A percentile compares a stretch with the other conserved stretches of the same genome.
Evolutionary conservation across 202 grass and related monocot species (phyloP).

Genomic region (Hordeum pubiflorum): DNA sequence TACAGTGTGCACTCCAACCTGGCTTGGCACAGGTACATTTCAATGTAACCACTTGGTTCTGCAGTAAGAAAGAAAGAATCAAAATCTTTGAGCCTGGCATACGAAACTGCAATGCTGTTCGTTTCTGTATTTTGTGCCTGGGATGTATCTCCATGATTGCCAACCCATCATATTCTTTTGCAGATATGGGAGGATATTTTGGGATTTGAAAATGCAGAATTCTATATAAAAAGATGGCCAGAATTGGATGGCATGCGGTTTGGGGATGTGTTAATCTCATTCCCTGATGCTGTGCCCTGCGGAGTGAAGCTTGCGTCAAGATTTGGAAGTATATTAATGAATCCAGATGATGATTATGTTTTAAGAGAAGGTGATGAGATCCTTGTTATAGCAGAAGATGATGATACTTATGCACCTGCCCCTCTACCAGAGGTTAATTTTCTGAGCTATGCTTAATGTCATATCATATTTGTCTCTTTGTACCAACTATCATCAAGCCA

Average conservation of each 20-base stretch:
- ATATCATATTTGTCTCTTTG: not conserved
- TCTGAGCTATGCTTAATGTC: not conserved
- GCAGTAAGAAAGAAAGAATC: not conserved
- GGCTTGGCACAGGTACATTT: slow-evolving; percentile 87
- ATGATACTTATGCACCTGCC: slow-evolving; percentile 85
- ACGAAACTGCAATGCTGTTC: not conserved
- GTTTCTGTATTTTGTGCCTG: not conserved
- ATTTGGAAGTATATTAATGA: slow-evolving; percentile 78
- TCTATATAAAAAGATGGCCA: slow-evolving; percentile 93
- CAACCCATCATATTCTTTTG: slow-evolving; percentile 11
- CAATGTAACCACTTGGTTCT: not conserved
- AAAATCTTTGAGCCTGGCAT: not conserved
- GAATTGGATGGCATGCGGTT: slow-evolving; percentile 86
- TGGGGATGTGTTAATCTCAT: slow-evolving; percentile 82
- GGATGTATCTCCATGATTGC: not conserved
- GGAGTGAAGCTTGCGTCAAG: slow-evolving; percentile 81
- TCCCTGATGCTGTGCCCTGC: slow-evolving; percentile 91
- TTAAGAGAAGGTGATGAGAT: slow-evolving; percentile 84
- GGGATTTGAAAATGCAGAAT: slow-evolving; percentile 96
- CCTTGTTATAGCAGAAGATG: slow-evolving; percentile 96
- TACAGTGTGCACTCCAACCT: slow-evolving; percentile 97
- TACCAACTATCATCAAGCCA: not conserved
- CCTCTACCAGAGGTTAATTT: slow-evolving; percentile 52
- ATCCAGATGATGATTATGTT: slow-evolving; percentile 80
- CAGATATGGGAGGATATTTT: slow-evolving; percentile 99